Evolutionary conservation across 2,329 filamentous ascomycete genomes (phyloP), one percentile per base, ranked within the genome.

Genomic region (Beauveria bassiana): DNA sequence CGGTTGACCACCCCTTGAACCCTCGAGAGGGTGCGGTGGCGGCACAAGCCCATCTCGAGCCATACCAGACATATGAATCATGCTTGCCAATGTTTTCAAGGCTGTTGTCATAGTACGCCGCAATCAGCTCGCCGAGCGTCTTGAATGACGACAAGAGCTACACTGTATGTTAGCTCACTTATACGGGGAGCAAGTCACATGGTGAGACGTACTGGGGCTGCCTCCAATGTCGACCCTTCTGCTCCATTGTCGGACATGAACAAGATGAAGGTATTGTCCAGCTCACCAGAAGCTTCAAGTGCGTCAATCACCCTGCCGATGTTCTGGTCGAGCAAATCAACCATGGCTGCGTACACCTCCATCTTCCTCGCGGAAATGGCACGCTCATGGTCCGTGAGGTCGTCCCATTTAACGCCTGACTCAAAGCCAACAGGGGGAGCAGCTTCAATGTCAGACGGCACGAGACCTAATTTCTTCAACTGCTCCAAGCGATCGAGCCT

Each of bases 51-150:
- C 82, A 84, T 16, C 77, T 77, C 3, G 79, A 79, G 1, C 83
- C 83, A 64, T 86, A 86, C 83, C 83, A 86, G 62, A 84, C 79
- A 68, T 83, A 86, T 2, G 78, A 81, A 68, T 85, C 74, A 74
- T 18, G 80, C 77, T 66, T 81, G 6, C 82, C 82, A 18, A 85
- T 74, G 63, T 85, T 85, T 12, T 83, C 81, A 4, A 83, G 56
- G 31, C 62, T 65, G 62, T 53, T 79, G 55, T 81, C 78, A 12
- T 84, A 84, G 34, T 86, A 75, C 58, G 50, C 50, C 5, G 50
- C 20, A 5, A 52, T 52, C 50, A 52, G 50, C 50, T 52, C 50
- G 31, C 50, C 50, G 4, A 52, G 50, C 3, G 50, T 52, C 50
- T 52, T 52, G 50, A 52, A 52, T 2, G 50, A 52, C 14, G 50